phyloP scores from a whole-genome alignment of 2,329 filamentous ascomycete species.

The Aureobasidium sp. region DNA sequence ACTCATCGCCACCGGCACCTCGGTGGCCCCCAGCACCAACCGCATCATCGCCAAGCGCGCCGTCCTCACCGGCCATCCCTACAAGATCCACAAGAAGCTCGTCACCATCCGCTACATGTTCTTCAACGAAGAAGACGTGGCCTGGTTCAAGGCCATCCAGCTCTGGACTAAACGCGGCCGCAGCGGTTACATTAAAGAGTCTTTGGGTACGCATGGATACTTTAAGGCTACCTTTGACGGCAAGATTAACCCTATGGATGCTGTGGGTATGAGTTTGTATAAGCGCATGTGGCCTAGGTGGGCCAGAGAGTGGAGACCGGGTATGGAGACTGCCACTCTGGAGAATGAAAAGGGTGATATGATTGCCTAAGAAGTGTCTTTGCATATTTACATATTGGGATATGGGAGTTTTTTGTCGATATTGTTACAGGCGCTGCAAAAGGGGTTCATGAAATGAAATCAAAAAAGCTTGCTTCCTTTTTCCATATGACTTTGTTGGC shows the following conservation, averaged over 20 bases:
- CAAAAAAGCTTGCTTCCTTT: background rate
- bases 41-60: conserved; percentile 90
- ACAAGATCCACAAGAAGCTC: conserved; percentile 97
- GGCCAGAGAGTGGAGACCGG: conserved; percentile 43
- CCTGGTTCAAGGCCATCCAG: conserved; percentile 95
- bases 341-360: conserved; percentile 14
- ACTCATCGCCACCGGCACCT: conserved; percentile 80
- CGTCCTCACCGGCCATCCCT: conserved; percentile 90
- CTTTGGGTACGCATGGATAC: conserved; percentile 94
- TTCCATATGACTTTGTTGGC: background rate
- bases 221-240: conserved; percentile 98
- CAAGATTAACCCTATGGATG: conserved; percentile 91
- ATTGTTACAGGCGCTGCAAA: background rate
- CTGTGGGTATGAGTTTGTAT: conserved; percentile 71
- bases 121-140: conserved; percentile 91
- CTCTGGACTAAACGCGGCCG: conserved; percentile 88
- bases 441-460: background rate
- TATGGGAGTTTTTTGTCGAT: background rate
- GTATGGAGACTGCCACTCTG: conserved; percentile 3
- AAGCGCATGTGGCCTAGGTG: conserved; percentile 58
- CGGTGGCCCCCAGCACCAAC: conserved; percentile 63
- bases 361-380: background rate
- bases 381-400: background rate
- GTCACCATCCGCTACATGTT: conserved; percentile 99
- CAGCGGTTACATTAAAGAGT: conserved; percentile 88